A percentile compares a stretch with the other conserved stretches of the same genome.
Evolutionary conservation across 768 basidiomycete species (phyloP).

Genomic region (Rhodotorula taiwanensis): DNA sequence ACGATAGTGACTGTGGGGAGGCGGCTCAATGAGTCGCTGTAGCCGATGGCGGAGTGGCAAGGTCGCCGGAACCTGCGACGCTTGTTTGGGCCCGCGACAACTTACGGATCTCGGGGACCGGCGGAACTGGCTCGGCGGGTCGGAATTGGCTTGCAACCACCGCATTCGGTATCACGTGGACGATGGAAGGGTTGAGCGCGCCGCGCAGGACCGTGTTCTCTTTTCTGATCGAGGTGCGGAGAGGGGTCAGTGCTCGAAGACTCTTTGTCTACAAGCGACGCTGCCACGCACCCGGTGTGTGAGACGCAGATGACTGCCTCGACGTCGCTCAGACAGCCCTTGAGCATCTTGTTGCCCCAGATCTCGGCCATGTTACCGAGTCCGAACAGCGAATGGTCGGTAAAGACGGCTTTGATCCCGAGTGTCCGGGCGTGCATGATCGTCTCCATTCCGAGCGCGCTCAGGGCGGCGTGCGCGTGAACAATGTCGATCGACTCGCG

Average conservation of each 20-base stretch:
- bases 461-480: constrained; percentile 86
- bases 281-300: constrained; percentile 70
- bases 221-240: constrained; percentile 54
- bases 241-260: background rate
- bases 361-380: constrained; percentile 97
- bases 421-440: constrained; percentile 82
- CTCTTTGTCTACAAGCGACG: background rate
- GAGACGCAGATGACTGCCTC: constrained; percentile 95
- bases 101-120: constrained; percentile 46
- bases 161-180: constrained; percentile 92
- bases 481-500: constrained; percentile 79
- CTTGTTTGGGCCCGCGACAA: no score
- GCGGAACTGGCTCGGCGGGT: constrained; percentile 52
- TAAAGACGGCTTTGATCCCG: constrained; percentile 84
- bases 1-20: constrained; percentile 70
- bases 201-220: constrained; percentile 93
- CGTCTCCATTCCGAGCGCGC: constrained; percentile 83
- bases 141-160: constrained; percentile 78
- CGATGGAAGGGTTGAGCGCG: constrained; percentile 60
- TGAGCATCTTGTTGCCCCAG: constrained; percentile 89
- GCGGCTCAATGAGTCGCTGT: no score
- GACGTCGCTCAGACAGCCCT: constrained; percentile 75
- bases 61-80: no score
- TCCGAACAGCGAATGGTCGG: constrained; percentile 93
- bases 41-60: no score